phyloP scores from a whole-genome alignment of 2,329 filamentous ascomycete genomes.

The Thermoascus crustaceus region DNA sequence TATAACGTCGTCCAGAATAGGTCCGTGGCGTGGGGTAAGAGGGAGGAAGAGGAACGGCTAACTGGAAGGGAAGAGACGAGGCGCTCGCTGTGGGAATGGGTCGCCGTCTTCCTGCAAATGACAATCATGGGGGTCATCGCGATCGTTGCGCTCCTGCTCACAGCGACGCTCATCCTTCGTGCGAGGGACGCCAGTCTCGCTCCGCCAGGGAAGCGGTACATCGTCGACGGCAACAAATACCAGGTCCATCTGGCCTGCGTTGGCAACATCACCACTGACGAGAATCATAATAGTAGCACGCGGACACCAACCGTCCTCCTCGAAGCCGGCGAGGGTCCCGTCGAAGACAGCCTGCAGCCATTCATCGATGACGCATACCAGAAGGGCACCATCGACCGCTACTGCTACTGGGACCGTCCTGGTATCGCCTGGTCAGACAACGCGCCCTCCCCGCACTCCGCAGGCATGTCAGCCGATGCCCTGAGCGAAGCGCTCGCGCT shows the following conservation, averaged over 20 bases:
- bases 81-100: constrained; percentile 75
- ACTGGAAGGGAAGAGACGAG: constrained; percentile 83
- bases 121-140: constrained; percentile 62
- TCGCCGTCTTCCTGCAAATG: constrained; percentile 67
- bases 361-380: constrained; percentile 68
- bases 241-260: constrained; percentile 77
- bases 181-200: constrained; percentile 67
- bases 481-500: constrained; percentile 76
- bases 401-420: constrained; percentile 93
- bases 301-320: constrained; percentile 72
- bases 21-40: constrained; percentile 83
- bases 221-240: constrained; percentile 78
- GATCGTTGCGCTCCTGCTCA: constrained; percentile 63
- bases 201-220: constrained; percentile 66
- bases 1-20: constrained; percentile 75
- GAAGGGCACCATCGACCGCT: constrained; percentile 76
- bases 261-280: constrained; percentile 57
- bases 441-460: constrained; percentile 85
- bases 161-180: constrained; percentile 69
- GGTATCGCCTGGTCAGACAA: constrained; percentile 86
- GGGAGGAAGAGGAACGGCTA: constrained; percentile 82
- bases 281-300: no score
- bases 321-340: constrained; percentile 72
- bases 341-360: constrained; percentile 69
- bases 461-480: constrained; percentile 83